A percentile compares a stretch with the other conserved stretches of the same genome.
phyloP scores from a whole-genome alignment of 2,329 filamentous ascomycete genomes.

The Fusarium mangiferae region DNA sequence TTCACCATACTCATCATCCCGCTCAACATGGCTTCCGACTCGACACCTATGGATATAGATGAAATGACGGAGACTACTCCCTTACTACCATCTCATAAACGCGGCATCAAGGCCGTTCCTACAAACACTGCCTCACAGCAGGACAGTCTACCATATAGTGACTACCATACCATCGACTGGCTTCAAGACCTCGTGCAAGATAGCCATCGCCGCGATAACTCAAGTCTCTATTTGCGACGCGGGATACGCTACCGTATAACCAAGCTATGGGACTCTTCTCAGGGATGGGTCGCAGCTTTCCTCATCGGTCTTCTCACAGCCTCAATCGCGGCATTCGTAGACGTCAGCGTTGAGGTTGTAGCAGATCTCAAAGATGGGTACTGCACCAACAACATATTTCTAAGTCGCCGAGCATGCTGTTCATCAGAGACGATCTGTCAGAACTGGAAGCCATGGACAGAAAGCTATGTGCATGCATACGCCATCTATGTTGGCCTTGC shows the following conservation, averaged over 20 bases:
- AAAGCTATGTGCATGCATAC: slow-evolving; percentile 7
- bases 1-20: too few species aligned
- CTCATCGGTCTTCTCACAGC: slow-evolving; percentile 25
- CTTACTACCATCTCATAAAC: not conserved
- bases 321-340: slow-evolving; percentile 6
- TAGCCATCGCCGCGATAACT: not conserved
- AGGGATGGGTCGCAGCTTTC: slow-evolving; percentile 28
- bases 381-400: not conserved
- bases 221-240: not conserved
- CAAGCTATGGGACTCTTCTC: slow-evolving; percentile 3
- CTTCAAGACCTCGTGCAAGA: slow-evolving; percentile 63
- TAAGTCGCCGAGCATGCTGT: slow-evolving; percentile 18
- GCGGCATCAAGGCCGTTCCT: accelerated
- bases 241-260: not conserved
- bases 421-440: not conserved
- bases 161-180: slow-evolving; percentile 72
- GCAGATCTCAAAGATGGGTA: slow-evolving; percentile 33
- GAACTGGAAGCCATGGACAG: slow-evolving; percentile 18
- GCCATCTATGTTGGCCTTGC: slow-evolving; percentile 17
- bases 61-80: not conserved
- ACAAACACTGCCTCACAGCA: accelerated
- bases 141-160: slow-evolving; percentile 56
- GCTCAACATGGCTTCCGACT: not conserved
- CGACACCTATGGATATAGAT: not conserved
- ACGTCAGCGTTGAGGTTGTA: slow-evolving; percentile 26